Evolutionary conservation across 495 filamentous ascomycete species (phyloP).

Genomic region (Acidiella bohemica): DNA sequence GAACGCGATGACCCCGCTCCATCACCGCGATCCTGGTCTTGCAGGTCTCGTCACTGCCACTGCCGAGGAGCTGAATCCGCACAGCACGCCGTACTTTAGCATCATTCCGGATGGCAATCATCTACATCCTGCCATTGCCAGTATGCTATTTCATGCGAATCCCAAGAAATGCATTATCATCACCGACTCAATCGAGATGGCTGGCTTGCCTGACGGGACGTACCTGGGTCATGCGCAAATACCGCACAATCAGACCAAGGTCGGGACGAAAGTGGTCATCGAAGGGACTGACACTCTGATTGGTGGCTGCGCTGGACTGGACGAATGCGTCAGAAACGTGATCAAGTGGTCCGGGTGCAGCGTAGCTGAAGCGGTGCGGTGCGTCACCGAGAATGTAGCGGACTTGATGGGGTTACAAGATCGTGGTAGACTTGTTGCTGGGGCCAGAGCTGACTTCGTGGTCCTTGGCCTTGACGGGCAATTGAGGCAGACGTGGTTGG

Average conservation of each 20-base stretch:
- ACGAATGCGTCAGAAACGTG: slow-evolving; percentile 34
- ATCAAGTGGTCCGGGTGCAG: slow-evolving; percentile 32
- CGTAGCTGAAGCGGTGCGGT: slow-evolving; percentile 34
- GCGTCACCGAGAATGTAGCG: slow-evolving; percentile 37
- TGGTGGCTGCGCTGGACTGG: slow-evolving; percentile 32
- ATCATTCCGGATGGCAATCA: slow-evolving; percentile 52
- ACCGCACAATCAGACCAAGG: slow-evolving; percentile 30
- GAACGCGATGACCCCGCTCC: slow-evolving; percentile 30
- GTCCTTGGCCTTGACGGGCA: slow-evolving; percentile 32
- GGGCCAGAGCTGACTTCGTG: slow-evolving; percentile 36
- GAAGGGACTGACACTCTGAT: slow-evolving; percentile 34
- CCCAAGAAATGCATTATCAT: slow-evolving; percentile 44
- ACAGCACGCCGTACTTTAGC: slow-evolving; percentile 39
- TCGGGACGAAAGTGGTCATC: slow-evolving; percentile 31
- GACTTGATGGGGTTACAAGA: slow-evolving; percentile 30
- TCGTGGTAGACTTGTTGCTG: slow-evolving; percentile 30
- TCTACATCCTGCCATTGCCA: slow-evolving; percentile 46
- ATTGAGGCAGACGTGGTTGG: slow-evolving; percentile 38
- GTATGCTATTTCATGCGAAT: slow-evolving; percentile 45
- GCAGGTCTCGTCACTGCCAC: slow-evolving; percentile 25
- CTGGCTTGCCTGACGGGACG: slow-evolving; percentile 42
- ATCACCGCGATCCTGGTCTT: slow-evolving; percentile 29
- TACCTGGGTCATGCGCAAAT: slow-evolving; percentile 37
- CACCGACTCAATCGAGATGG: slow-evolving; percentile 48
- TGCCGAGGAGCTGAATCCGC: background rate